Evolutionary conservation across 2,329 filamentous ascomycete species (phyloP), one percentile per base, ranked within the genome.

Genomic region (Thermoascus crustaceus): DNA sequence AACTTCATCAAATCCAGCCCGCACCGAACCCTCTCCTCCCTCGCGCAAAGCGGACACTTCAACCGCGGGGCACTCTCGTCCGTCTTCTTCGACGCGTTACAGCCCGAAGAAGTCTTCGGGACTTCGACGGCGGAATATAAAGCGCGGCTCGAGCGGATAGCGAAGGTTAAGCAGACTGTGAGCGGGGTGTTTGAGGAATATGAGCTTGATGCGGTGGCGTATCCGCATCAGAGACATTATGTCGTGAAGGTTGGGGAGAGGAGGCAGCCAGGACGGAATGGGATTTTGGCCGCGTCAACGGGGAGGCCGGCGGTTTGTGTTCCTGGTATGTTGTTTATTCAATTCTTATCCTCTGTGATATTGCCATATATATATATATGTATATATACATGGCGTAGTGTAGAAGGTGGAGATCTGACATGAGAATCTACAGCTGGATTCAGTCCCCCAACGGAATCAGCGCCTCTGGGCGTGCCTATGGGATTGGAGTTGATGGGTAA

Each of bases 181-280:
- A 56, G 63, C n/a, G 41, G 54, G 3, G 75, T 73, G 0, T 77
- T 81, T 40, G 50, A 57, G 0, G 38, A 48, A 0, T 58, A 75
- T 42, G 40, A 54, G 0, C 61, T 82, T 9, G 72, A 78, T 48
- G 76, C 71, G 0, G 46, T 81, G 22, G 69, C 80, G 45, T 82
- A 81, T 53, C 77, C 78, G 0, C 71, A 81, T 49, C 78, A 82
- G 47, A 71, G 70, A 48, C 78, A 78, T 35, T 67, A 81, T 1
- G 74, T 78, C 4, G 75, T 79, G 2, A 67, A 69, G 30, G 54
- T 79, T 16, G 76, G 75, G 3, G 67, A 68, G 1, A 61, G 69
- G 0, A 71, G 67, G 0, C 78, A 82, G 55, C 60, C 60, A n/a
- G 76, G 76, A 1, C 63, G 78, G 2, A 82, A 76, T 43, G 73